These are phyloP conservation scores for Arthrobotrys musiformis DNA, from an alignment of 2,329 filamentous ascomycete genomes.

Conservation along the genomic window DNA sequence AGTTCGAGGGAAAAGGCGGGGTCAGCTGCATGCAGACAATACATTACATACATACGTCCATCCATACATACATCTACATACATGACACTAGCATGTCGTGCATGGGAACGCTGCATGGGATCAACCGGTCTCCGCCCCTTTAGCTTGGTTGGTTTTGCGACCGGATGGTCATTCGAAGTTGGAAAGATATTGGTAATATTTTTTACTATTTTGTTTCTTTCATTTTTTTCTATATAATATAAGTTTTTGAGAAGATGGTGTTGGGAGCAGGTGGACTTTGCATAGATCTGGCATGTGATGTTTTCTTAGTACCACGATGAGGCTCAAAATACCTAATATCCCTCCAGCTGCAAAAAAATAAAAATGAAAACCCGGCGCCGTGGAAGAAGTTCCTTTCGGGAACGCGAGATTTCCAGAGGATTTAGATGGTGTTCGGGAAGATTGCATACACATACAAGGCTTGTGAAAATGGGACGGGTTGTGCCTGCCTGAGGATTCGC, in stretches of 20 bases:
- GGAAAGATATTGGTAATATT: no score
- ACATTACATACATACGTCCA: no score
- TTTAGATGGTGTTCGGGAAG: neutral
- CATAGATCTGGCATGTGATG: conserved; percentile 16
- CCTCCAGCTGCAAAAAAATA: neutral
- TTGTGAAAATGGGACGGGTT: neutral
- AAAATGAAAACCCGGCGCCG: conserved; percentile 10
- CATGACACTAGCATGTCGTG: conserved; percentile 26
- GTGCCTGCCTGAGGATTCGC: conserved; percentile 35
- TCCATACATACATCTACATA: neutral
- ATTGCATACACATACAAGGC: no score
- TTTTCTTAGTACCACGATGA: neutral
- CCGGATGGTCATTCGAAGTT: no score
- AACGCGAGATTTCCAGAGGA: conserved; percentile 16
- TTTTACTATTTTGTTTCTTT: no score
- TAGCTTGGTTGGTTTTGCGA: neutral
- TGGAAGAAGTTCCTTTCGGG: conserved; percentile 27
- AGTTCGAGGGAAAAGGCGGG: conserved; percentile 50
- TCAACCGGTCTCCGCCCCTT: conserved; percentile 13
- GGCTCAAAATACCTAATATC: conserved; percentile 4
- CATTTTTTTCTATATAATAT: no score
- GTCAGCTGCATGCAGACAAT: conserved; percentile 56
- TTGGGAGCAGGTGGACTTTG: conserved; percentile 4
- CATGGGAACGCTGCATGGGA: conserved; percentile 53
- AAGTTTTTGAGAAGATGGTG: neutral